These are phyloP conservation scores for Metschnikowia drakensbergensis DNA, from an alignment of 805 yeast genomes.

Conservation along the genomic window DNA sequence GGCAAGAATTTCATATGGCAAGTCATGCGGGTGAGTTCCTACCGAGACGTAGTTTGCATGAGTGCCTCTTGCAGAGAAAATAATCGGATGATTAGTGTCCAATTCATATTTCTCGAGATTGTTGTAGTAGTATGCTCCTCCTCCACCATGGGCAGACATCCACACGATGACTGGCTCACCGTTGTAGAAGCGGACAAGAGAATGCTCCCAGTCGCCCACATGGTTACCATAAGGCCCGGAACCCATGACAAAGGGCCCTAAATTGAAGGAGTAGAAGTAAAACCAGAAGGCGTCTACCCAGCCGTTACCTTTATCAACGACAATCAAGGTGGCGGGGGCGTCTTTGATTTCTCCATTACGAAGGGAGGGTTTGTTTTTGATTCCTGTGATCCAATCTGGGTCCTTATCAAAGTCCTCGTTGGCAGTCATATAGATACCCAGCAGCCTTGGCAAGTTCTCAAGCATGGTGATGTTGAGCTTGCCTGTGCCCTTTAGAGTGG, in stretches of 20 bases:
- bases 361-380: constrained; percentile 59
- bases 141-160: constrained; percentile 99
- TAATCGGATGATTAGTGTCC: constrained; percentile 54
- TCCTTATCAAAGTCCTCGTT: constrained; percentile 61
- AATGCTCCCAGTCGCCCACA: constrained; percentile 98
- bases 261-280: constrained; percentile 87
- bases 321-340: constrained; percentile 79
- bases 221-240: constrained; percentile 96
- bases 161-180: constrained; percentile 82
- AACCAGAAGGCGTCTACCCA: constrained; percentile 97
- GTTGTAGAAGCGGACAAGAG: constrained; percentile 75
- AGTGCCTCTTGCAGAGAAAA: constrained; percentile 91
- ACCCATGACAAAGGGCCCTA: constrained; percentile 98
- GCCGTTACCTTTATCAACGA: constrained; percentile 90
- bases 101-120: constrained; percentile 62
- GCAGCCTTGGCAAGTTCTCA: constrained; percentile 27
- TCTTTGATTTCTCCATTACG: constrained; percentile 64
- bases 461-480: constrained; percentile 30
- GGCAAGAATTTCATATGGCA: constrained; percentile 84
- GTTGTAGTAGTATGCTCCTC: constrained; percentile 79
- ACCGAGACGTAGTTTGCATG: constrained; percentile 96
- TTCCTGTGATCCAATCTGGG: constrained; percentile 87
- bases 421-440: constrained; percentile 57
- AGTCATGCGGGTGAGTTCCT: constrained; percentile 93
- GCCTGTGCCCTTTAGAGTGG: constrained; percentile 33